Base-by-base conservation (phyloP, 352 stramenopile species). In the Pythium vanterpoolii region DNA sequence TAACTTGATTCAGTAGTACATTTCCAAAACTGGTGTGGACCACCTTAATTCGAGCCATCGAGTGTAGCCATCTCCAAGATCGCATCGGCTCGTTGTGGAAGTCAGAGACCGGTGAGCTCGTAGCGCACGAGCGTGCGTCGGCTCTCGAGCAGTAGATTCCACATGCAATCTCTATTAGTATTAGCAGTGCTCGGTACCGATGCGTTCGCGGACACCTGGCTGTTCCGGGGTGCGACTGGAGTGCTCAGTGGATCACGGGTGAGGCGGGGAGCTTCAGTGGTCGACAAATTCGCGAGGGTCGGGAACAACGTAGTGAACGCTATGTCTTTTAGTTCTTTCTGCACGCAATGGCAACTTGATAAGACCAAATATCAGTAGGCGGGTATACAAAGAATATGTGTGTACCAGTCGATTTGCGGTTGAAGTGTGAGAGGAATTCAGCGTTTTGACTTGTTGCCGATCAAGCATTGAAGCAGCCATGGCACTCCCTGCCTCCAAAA, bases 141-240 rank as follows among this genome's bases (percentile, higher is more conserved):
- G 42, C 49, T 62, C 31, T 69, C 62, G 10, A 69, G 24, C 5
- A 64, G 38, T 7, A 64, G 58, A 53, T 58, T 61, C 21, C 28
- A 56, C 36, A 56, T 27, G 28, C 43, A 33, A n/a, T 59, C 56
- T 2, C 11, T 24, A 47, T 13, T 26, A 6, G 18, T 36, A 23
- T 4, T 19, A 21, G 27, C 13, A 10, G 40, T 23, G 5, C 2
- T 43, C 21, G 26, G 6, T 36, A n/a, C n/a, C n/a, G 31, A 36
- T 11, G 31, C 6, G 31, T 36, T 36, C 24, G 27, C 7, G 5
- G 44, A 10, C 13, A 0, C 7, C 11, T 34, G 44, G 8, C 26
- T 36, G 3, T 11, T 13, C 5, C 44, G 44, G 4, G 14, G 26
- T 24, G 16, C 14, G 26, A 51, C 44, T 4, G 44, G 26, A 4